Evolutionary conservation across 768 basidiomycete species (phyloP).

Genomic region (Tylopilus sp.): DNA sequence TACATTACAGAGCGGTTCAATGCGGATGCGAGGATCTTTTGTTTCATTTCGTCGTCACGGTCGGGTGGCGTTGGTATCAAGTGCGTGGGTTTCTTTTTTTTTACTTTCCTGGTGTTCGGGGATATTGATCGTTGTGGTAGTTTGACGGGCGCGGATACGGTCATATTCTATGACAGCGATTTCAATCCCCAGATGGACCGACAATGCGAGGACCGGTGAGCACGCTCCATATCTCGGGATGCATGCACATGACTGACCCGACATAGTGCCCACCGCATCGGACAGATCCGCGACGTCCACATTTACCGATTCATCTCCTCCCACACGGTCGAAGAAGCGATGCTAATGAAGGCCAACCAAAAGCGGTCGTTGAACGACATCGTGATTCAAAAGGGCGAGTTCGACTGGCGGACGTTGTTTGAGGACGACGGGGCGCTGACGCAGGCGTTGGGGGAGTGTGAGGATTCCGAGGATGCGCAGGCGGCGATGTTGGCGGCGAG

Average conservation of each 20-base stretch:
- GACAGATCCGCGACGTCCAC: constrained; percentile 93
- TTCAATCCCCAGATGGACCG: constrained; percentile 98
- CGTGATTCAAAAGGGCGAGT: constrained; percentile 91
- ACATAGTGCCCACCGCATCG: constrained; percentile 91
- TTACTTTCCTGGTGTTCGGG: constrained; percentile 9
- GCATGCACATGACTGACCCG: background rate
- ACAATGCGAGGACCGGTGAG: constrained; percentile 90
- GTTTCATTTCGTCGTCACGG: constrained; percentile 83
- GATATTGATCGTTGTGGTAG: constrained; percentile 36
- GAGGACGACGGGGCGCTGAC: constrained; percentile 60
- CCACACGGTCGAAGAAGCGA: constrained; percentile 92
- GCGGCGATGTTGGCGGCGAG: constrained; percentile 76
- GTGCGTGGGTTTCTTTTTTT: constrained; percentile 40
- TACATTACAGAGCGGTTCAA: constrained; percentile 88
- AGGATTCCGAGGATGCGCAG: constrained; percentile 82
- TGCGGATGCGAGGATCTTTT: constrained; percentile 73
- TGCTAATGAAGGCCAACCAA: constrained; percentile 97
- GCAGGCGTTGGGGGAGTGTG: constrained; percentile 76
- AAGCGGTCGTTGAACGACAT: constrained; percentile 88
- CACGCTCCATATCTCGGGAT: background rate
- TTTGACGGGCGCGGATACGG: constrained; percentile 87
- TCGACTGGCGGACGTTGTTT: constrained; percentile 89
- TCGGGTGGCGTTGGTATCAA: constrained; percentile 94
- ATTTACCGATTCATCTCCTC: constrained; percentile 92
- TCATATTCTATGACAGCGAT: constrained; percentile 96